These are phyloP conservation scores for Coleophoma eucalyptorum DNA, from an alignment of 2,329 filamentous ascomycete species.

Conservation along the genomic window DNA sequence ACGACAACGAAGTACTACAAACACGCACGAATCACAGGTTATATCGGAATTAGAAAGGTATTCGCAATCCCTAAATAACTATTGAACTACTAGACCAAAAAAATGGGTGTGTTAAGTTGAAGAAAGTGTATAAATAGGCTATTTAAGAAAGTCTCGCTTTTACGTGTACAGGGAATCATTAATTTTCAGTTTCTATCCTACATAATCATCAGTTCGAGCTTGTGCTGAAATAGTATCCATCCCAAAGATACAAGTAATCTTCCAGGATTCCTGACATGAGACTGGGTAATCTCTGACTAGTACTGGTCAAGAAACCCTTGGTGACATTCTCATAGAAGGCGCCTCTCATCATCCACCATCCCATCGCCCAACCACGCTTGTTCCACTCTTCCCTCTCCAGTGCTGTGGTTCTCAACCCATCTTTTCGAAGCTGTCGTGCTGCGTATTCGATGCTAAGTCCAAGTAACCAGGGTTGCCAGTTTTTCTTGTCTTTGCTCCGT, in stretches of 20 bases:
- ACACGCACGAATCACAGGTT: too few relatives aligned
- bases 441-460: constrained; percentile 83
- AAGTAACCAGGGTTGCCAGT: constrained; percentile 89
- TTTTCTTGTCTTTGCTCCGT: constrained; percentile 61
- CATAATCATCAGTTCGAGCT: constrained; percentile 19
- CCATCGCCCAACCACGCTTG: constrained; percentile 84
- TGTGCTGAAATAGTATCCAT: constrained; percentile 82
- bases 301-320: constrained; percentile 64
- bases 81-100: too few relatives aligned
- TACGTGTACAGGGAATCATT: too few relatives aligned
- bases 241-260: constrained; percentile 97
- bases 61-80: too few relatives aligned
- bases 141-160: too few relatives aligned
- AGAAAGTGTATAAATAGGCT: too few relatives aligned
- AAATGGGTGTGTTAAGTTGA: too few relatives aligned
- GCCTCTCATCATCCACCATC: constrained; percentile 96
- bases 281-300: constrained; percentile 38
- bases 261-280: constrained; percentile 84
- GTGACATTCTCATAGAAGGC: constrained; percentile 94
- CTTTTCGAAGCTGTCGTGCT: constrained; percentile 76
- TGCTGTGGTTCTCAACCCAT: constrained; percentile 64
- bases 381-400: constrained; percentile 87
- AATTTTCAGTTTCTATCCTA: too few relatives aligned
- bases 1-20: too few relatives aligned
- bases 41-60: too few relatives aligned